Conservation (phyloP, 2,329 filamentous ascomycete species). For the Sclerotiophoma versabilis region DNA sequence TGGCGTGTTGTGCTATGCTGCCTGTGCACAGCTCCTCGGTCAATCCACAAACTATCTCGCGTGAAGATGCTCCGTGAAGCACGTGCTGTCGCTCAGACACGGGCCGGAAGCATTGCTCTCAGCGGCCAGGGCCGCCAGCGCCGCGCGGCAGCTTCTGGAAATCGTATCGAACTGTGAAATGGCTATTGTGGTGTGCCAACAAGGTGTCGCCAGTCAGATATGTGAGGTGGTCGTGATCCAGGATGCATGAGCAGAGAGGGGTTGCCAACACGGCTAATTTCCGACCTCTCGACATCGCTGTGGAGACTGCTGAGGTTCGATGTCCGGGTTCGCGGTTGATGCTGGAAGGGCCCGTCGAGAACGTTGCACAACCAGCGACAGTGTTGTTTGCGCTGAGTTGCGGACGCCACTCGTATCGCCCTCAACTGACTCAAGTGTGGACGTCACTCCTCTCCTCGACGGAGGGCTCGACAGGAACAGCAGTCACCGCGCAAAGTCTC, state of each 20-base stretch:
- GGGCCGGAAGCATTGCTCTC: constrained; percentile 26
- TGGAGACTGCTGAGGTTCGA: constrained; percentile 12
- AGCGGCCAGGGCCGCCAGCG: constrained; percentile 19
- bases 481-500: neutral
- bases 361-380: constrained; percentile 1
- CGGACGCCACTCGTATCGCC: constrained; percentile 5
- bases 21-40: constrained; percentile 20
- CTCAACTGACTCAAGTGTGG: constrained; percentile 1
- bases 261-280: constrained; percentile 23
- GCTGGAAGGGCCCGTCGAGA: constrained; percentile 13
- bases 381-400: constrained; percentile 13
- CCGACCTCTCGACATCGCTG: constrained; percentile 15
- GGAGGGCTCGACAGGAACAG: neutral
- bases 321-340: constrained; percentile 11
- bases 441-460: neutral
- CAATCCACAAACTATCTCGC: constrained; percentile 23
- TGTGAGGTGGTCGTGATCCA: constrained; percentile 17
- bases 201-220: constrained; percentile 8
- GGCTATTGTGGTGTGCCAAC: constrained; percentile 15
- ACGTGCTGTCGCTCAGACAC: constrained; percentile 21
- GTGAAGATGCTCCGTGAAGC: constrained; percentile 23
- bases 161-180: constrained; percentile 19
- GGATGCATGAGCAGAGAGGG: constrained; percentile 18
- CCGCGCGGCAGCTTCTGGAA: constrained; percentile 28
- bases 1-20: constrained; percentile 25